Evolutionary conservation across 495 filamentous ascomycete species (phyloP).

Genomic region (Collariella sp.): DNA sequence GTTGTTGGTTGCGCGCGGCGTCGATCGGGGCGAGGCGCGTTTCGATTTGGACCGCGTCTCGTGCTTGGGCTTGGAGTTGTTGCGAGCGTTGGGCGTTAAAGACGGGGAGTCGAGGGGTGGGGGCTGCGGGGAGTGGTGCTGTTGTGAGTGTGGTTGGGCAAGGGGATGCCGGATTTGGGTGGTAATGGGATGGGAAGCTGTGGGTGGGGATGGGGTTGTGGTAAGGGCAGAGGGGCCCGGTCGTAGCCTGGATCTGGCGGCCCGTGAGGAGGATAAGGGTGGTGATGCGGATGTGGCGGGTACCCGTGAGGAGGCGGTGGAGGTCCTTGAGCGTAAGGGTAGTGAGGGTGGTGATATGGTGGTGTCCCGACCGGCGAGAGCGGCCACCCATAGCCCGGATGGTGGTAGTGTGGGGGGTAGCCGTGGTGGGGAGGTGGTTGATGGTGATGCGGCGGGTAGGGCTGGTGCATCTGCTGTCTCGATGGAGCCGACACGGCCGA

Average conservation of each 20-base stretch:
- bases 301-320: conserved; percentile 1
- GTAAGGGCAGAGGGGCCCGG: conserved; percentile 5
- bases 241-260: conserved; percentile 8
- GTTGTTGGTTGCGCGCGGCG: conserved; percentile 16
- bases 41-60: conserved; percentile 32
- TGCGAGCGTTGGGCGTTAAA: conserved; percentile 33
- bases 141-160: conserved; percentile 19
- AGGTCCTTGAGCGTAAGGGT: conserved; percentile 10
- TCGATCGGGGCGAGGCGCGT: conserved; percentile 20
- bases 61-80: conserved; percentile 27
- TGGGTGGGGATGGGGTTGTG: conserved; percentile 6
- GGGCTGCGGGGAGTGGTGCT: conserved; percentile 18
- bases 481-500: conserved; percentile 45
- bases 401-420: conserved; percentile 37
- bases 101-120: conserved; percentile 8
- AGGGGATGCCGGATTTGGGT: conserved; percentile 3
- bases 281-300: conserved; percentile 17
- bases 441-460: conserved; percentile 24
- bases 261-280: conserved; percentile 20
- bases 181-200: conserved; percentile 3
- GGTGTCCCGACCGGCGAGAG: conserved; percentile 49
- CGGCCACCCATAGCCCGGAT: conserved; percentile 52
- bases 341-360: conserved; percentile 29
- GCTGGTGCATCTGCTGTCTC: conserved; percentile 41
- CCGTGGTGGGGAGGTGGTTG: conserved; percentile 40